phyloP scores from a whole-genome alignment of 345 rosid species.

The Eucalyptus polybractea region DNA sequence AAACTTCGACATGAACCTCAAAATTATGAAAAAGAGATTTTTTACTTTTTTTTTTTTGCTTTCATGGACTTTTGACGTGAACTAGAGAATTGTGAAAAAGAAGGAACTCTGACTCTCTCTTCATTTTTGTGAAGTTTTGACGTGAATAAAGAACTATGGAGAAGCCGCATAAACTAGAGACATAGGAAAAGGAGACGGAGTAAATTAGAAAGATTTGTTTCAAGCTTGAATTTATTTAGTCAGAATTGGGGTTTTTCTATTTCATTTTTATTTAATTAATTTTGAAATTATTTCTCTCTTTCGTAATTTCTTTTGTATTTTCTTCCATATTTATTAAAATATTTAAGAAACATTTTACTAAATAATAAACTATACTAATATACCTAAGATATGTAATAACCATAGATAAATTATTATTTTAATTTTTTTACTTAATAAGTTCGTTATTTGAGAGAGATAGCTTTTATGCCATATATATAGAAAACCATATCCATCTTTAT shows the following conservation, averaged over 20 bases:
- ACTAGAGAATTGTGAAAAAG: too few species aligned
- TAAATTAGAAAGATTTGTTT: neutral
- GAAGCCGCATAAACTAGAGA: neutral
- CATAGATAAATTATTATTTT: neutral
- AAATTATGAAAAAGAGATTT: too few species aligned
- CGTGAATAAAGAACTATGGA: neutral
- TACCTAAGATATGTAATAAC: too few species aligned
- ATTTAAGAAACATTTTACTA: too few species aligned
- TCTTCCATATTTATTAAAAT: neutral
- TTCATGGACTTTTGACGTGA: neutral
- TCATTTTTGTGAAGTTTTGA: neutral
- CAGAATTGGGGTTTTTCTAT: neutral
- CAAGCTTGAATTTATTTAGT: neutral
- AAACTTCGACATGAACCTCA: too few species aligned
- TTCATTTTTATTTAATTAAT: neutral
- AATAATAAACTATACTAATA: too few species aligned
- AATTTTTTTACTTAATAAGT: too few species aligned
- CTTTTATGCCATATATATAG: neutral
- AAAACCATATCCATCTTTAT: neutral
- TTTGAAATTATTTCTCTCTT: neutral
- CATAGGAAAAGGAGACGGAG: neutral
- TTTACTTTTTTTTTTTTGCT: too few species aligned
- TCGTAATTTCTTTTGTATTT: too few species aligned
- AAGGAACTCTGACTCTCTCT: neutral
- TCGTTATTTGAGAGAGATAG: neutral